Evolutionary conservation across 2,329 filamentous ascomycete species (phyloP), one percentile per base, ranked within the genome.

Genomic region (Scedosporium apiospermum): DNA sequence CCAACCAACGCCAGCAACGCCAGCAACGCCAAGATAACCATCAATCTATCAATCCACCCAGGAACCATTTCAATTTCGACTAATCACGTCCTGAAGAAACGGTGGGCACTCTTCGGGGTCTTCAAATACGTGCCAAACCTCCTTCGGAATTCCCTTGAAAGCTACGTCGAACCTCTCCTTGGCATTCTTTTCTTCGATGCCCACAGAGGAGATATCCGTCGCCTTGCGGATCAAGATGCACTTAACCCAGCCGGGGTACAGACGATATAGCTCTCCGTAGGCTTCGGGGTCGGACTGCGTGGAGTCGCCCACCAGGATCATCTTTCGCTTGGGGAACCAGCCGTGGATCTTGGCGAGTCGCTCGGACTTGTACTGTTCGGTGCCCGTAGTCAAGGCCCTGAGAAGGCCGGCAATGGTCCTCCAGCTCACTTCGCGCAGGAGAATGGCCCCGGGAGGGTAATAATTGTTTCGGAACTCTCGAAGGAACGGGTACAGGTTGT

Each of bases 201-300:
- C 84, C 10, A 86, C 69, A 1, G 82, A 83, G 0, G 87, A 85
- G 26, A 95, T 84, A 65, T 93, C 88, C 2, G 81, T 87, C 0
- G 95, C 91, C 71, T 90, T 93, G 62, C 93, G 85, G 69, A 97
- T 96, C 66, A 90, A 88, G 57, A 98, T 95, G 12, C 89, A 82
- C 65, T 85, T 84, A 65, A 97, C 84, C 91, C 92, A 97, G 6
- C 82, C 84, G 0, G 88, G 87, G 65, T 87, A 84, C 58, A 81
- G 80, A 61, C 86, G 81, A 68, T 84, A 88, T 74, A 91, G 86
- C 67, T 93, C 87, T 30, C 88, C 93, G 70, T 97, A 98, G 0
- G 90, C 85, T 72, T 98, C 93, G 0, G 93, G 93, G 68, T 98
- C 93, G 27, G 85, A 88, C 74, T 97, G 93, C 0, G 93, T 97